A percentile compares a stretch with the other conserved stretches of the same genome.
These are phyloP conservation scores for Hibiscus trionum DNA, from an alignment of 345 rosid species.

Conservation along the genomic window DNA sequence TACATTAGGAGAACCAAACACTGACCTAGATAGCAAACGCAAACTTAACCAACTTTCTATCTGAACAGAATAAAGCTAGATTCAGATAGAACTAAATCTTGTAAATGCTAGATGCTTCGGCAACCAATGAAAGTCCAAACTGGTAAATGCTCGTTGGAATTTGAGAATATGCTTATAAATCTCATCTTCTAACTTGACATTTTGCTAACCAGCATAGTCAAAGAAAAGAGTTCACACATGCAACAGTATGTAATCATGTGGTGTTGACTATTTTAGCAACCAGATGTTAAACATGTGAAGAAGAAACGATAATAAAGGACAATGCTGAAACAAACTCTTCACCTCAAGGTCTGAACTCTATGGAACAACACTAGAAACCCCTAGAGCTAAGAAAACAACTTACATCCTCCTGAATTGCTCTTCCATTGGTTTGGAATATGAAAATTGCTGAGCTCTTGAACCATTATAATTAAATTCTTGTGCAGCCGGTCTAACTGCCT, in stretches of 20 bases:
- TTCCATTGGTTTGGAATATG: constrained; percentile 38
- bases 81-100: background rate
- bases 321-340: background rate
- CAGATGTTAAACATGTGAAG: background rate
- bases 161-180: background rate
- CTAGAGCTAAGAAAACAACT: constrained; percentile 18
- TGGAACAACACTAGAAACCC: background rate
- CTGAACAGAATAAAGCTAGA: background rate
- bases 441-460: constrained; percentile 35
- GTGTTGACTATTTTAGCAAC: background rate
- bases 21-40: background rate
- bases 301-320: background rate
- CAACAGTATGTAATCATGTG: background rate
- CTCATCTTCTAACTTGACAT: background rate
- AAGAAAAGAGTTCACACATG: background rate
- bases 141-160: background rate
- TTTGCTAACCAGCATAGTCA: background rate
- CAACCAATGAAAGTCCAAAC: background rate
- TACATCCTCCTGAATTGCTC: constrained; percentile 62
- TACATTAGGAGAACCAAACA: background rate
- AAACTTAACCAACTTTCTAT: background rate
- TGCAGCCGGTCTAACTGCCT: constrained; percentile 46
- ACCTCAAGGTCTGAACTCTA: too few relatives aligned
- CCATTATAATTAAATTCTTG: constrained; percentile 37
- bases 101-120: background rate